Base-by-base conservation (phyloP, 441 rosid genomes). In the Pelargonium myrrhifolium region DNA sequence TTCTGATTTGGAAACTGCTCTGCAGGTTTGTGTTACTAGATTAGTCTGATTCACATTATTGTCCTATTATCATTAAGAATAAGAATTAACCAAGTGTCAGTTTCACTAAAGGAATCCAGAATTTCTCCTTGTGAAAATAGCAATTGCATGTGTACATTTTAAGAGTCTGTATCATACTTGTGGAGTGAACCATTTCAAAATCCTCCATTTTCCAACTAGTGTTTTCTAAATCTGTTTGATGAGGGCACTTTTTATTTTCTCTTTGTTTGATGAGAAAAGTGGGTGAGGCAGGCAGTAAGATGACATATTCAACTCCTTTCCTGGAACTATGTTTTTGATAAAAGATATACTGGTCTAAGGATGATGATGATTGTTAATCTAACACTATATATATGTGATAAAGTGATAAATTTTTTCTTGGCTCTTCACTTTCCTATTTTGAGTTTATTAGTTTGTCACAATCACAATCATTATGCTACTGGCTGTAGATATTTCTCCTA, bases 1-100 rank as follows among this genome's bases (percentile, higher is more conserved):
- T 47, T 73, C 87, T 5, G 96, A 90, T 84, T 79, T 93, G 74
- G 98, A 93, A 77, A 93, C 97, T 70, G 97, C 98, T 68, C 81
- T 90, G 82, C 98, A 90, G 97, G 98, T 93, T 75, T 72, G 84
- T 39, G 69, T 80, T 68, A 49, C 53, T 66, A 43, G 66, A 67
- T 40, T 17, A 65, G 40, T 15, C 4, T 37, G 68, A 65, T 65
- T 37, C 42, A 17, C 67, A 39, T 49, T 53, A 24, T 37, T 37
- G 11, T 62, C 68, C 21, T 43, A 62, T 40, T 63, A 31, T 64
- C 9, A 20, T 51, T 68, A 66, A 2, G 55, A 35, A 49, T 10
- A 15, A 31, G 35, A 31, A 9, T 35, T 39, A 15, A 3, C 26
- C 24, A 24, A 60, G 21, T 20, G 61, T 56, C 61, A 56, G 6